A percentile compares a stretch with the other conserved stretches of the same genome.
Evolutionary conservation across 768 basidiomycete genomes (phyloP).

Genomic region (Dacryopinax spathularia): DNA sequence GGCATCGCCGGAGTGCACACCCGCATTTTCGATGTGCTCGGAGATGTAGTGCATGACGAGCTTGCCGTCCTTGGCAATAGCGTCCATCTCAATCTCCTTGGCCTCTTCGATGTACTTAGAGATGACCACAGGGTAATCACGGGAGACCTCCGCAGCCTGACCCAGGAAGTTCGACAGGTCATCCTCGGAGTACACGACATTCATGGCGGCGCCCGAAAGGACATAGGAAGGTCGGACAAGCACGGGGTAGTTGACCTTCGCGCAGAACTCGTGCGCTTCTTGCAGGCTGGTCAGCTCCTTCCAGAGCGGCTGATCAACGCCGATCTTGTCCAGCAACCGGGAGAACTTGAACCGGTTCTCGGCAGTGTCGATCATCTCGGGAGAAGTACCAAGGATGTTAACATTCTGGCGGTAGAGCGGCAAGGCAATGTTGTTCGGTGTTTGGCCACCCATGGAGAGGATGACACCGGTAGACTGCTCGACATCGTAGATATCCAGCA

Average conservation of each 20-base stretch:
- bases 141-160: conserved; percentile 90
- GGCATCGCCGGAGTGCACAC: conserved; percentile 96
- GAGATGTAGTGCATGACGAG: conserved; percentile 99
- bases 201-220: conserved; percentile 99
- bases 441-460: conserved; percentile 96
- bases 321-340: conserved; percentile 89
- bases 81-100: conserved; percentile 99
- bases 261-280: conserved; percentile 79
- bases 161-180: conserved; percentile 85
- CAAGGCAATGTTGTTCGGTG: conserved; percentile 95
- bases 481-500: conserved; percentile 89
- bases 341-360: conserved; percentile 99
- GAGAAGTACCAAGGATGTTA: conserved; percentile 95
- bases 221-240: conserved; percentile 96
- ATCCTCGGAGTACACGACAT: conserved; percentile 86
- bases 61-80: conserved; percentile 90
- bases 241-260: conserved; percentile 87
- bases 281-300: conserved; percentile 88
- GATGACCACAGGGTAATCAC: conserved; percentile 94
- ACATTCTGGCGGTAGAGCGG: conserved; percentile 94
- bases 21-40: conserved; percentile 97
- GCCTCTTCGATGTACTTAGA: conserved; percentile 99
- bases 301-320: conserved; percentile 96
- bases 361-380: conserved; percentile 98
- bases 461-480: conserved; percentile 86